phyloP scores from a whole-genome alignment of 2,329 filamentous ascomycete species.

The Bisporella sp. region DNA sequence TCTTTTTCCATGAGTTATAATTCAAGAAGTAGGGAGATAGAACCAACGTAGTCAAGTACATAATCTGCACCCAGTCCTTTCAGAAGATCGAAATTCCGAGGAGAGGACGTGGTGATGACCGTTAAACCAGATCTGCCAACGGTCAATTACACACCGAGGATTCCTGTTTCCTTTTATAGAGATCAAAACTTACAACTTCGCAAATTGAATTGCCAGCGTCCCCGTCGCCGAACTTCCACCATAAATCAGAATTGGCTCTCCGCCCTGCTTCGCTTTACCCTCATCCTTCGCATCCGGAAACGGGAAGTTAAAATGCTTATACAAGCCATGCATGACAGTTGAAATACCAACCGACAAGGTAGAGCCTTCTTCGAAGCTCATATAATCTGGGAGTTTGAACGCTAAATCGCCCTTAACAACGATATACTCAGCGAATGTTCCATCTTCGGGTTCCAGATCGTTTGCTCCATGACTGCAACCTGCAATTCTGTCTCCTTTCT shows the following conservation, averaged over 20 bases:
- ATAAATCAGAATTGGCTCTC: slow-evolving; percentile 25
- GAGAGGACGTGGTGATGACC: slow-evolving; percentile 35
- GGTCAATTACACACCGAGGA: background rate
- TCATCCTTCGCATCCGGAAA: slow-evolving; percentile 1
- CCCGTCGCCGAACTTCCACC: slow-evolving; percentile 23
- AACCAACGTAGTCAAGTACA: slow-evolving; percentile 38
- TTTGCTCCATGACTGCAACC: slow-evolving; percentile 17
- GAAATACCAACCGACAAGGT: slow-evolving; percentile 11
- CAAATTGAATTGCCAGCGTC: slow-evolving; percentile 27
- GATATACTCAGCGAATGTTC: slow-evolving; percentile 18
- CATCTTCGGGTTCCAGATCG: slow-evolving; percentile 14
- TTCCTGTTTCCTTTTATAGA: too few species aligned
- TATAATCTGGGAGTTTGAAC: slow-evolving; percentile 34
- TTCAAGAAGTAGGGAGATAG: background rate
- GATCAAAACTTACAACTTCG: slow-evolving; percentile 22
- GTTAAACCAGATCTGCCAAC: slow-evolving; percentile 11
- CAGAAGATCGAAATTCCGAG: slow-evolving; percentile 39
- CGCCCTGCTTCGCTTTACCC: slow-evolving; percentile 8
- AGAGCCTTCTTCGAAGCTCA: slow-evolving; percentile 39
- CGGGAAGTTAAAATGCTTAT: slow-evolving; percentile 22
- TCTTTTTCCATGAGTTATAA: slow-evolving; percentile 9
- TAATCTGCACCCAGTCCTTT: slow-evolving; percentile 38
- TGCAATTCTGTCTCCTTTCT: slow-evolving; percentile 15
- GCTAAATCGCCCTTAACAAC: slow-evolving; percentile 31
- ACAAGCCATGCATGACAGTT: slow-evolving; percentile 13